phyloP scores from a whole-genome alignment of 257 asterid species.

The Datura wrightii region DNA sequence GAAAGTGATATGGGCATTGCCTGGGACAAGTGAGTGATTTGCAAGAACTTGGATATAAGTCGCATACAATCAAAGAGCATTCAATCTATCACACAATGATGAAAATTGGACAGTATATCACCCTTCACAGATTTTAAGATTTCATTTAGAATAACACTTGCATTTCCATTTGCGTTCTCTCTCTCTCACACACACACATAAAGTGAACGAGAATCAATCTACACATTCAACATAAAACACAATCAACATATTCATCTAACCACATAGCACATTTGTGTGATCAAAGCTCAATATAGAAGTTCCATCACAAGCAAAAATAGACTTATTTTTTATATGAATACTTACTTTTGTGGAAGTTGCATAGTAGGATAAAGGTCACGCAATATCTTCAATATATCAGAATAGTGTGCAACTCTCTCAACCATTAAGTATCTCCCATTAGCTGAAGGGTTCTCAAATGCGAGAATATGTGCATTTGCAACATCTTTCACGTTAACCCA shows the following conservation, averaged over 20 bases:
- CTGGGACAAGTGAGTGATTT: background rate
- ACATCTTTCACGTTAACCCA: constrained; percentile 81
- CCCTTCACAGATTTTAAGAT: background rate
- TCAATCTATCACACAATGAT: background rate
- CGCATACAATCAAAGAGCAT: background rate
- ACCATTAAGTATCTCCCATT: constrained; percentile 71
- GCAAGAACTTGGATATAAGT: background rate
- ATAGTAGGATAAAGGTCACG: constrained; percentile 59
- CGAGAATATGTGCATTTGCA: constrained; percentile 73
- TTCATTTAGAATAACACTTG: background rate
- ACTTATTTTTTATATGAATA: background rate
- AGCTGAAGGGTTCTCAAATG: constrained; percentile 69
- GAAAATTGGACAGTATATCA: background rate
- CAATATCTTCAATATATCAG: constrained; percentile 55
- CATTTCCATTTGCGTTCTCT: background rate
- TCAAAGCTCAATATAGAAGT: background rate
- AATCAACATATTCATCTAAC: background rate
- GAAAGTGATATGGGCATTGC: background rate
- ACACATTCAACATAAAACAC: background rate
- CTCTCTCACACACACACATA: background rate
- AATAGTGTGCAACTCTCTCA: constrained; percentile 59
- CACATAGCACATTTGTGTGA: background rate
- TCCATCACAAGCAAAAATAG: background rate
- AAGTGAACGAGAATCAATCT: background rate
- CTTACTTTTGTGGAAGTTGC: constrained; percentile 70